Evolutionary conservation across 164 flowering plant genomes (phyloP).

Genomic region (Vitis rotundifolia): DNA sequence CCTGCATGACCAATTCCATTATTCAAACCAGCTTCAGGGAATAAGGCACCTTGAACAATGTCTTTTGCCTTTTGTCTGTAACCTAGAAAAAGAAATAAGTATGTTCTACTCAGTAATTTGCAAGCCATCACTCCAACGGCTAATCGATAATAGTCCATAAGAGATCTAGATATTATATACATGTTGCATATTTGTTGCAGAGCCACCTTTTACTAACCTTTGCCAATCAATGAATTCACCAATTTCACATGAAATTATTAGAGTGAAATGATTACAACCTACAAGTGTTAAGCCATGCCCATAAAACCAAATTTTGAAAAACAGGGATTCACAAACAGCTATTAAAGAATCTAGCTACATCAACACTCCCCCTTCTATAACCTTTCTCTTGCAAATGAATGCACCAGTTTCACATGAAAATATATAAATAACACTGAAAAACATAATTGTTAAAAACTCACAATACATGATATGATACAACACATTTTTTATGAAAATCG

Average conservation of each 20-base stretch:
- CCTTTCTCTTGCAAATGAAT: no score
- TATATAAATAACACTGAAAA: no score
- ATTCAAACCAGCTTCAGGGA: conserved; percentile 89
- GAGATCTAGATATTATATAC: neutral
- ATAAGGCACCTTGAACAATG: conserved; percentile 83
- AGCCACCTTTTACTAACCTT: neutral
- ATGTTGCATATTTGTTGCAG: neutral
- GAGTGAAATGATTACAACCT: neutral
- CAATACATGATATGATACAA: no score
- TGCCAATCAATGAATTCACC: neutral
- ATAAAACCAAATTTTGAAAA: neutral
- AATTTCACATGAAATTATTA: neutral
- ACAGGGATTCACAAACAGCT: neutral
- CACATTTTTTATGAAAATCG: no score
- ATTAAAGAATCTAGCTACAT: no score
- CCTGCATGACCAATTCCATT: conserved; percentile 74
- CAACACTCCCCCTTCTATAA: no score
- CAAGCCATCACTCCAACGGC: neutral
- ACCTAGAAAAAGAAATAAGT: conserved; percentile 42
- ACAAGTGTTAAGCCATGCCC: neutral
- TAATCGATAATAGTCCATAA: neutral
- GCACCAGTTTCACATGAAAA: no score
- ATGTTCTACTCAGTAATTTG: neutral
- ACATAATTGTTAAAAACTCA: no score
- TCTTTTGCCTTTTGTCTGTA: conserved; percentile 74